A percentile compares a stretch with the other conserved stretches of the same genome.
Evolutionary conservation across 768 basidiomycete genomes (phyloP).

Genomic region (Mycena rosella): DNA sequence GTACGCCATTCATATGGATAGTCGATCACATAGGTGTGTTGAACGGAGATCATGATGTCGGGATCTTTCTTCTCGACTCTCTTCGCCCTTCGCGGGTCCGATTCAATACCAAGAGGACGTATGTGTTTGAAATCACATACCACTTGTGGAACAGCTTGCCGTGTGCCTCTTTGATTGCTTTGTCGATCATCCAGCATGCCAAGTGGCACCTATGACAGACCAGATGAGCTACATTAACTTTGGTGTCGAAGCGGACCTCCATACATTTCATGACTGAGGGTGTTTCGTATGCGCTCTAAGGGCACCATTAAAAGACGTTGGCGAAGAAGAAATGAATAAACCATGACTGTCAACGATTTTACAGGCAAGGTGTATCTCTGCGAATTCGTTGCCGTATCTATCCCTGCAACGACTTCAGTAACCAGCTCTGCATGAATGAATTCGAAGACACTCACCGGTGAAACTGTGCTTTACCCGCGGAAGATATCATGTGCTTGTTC

Average conservation of each 20-base stretch:
- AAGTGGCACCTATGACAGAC: slow-evolving; percentile 81
- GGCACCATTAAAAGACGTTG: neutral
- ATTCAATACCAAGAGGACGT: neutral
- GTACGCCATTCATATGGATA: slow-evolving; percentile 82
- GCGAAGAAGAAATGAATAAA: slow-evolving; percentile 43
- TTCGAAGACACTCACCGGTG: slow-evolving; percentile 57
- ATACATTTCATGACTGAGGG: slow-evolving; percentile 78
- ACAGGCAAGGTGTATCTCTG: slow-evolving; percentile 82
- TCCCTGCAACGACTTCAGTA: slow-evolving; percentile 6
- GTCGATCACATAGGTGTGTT: slow-evolving; percentile 82
- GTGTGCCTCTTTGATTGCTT: slow-evolving; percentile 58
- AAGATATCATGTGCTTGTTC: slow-evolving; percentile 75
- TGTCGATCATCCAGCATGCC: slow-evolving; percentile 86
- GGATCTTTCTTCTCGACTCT: slow-evolving; percentile 77
- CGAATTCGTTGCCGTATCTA: slow-evolving; percentile 70
- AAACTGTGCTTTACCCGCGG: slow-evolving; percentile 75
- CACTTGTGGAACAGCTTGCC: slow-evolving; percentile 20
- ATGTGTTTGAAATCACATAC: neutral
- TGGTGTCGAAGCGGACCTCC: too few relatives aligned
- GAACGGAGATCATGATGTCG: slow-evolving; percentile 81
- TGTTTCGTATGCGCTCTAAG: slow-evolving; percentile 83
- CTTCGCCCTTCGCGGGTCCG: slow-evolving; percentile 70
- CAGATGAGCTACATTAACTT: neutral
- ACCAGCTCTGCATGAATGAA: neutral
- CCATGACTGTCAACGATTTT: slow-evolving; percentile 87